Conservation (phyloP, 2,329 filamentous ascomycete species). For the Apiospora rasikravindrae region DNA sequence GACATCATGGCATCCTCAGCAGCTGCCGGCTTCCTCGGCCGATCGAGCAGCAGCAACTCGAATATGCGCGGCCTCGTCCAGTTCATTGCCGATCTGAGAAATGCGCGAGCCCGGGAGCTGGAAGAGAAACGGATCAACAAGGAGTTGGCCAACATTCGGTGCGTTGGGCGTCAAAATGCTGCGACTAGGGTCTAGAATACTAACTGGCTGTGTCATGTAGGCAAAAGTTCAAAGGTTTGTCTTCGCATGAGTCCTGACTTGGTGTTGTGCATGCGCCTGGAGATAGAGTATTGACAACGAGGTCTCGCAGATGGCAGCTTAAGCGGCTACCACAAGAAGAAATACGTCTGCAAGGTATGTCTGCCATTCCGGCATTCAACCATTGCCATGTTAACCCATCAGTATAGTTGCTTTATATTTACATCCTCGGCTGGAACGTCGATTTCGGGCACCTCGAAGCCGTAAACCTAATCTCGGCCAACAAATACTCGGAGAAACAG, state of each 20-base stretch:
- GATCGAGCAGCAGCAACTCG: conserved; percentile 67
- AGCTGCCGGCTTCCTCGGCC: conserved; percentile 66
- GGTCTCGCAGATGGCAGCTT: conserved; percentile 73
- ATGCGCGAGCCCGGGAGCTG: conserved; percentile 90
- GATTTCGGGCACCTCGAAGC: conserved; percentile 98
- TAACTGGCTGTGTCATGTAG: conserved; percentile 43
- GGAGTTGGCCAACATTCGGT: conserved; percentile 95
- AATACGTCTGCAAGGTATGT: conserved; percentile 95
- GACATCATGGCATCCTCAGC: conserved; percentile 59
- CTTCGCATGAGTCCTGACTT: neutral
- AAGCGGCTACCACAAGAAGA: conserved; percentile 98
- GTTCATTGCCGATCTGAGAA: conserved; percentile 96
- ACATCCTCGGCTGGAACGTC: conserved; percentile 98
- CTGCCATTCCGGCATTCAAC: conserved; percentile 22
- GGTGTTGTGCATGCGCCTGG: neutral
- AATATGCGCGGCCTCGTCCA: conserved; percentile 88
- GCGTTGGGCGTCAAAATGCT: conserved; percentile 36
- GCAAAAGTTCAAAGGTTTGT: conserved; percentile 89
- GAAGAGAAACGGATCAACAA: conserved; percentile 99
- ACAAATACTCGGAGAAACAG: conserved; percentile 98
- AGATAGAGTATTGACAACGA: conserved; percentile 18
- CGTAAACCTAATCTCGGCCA: conserved; percentile 95
- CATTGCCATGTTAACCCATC: conserved; percentile 31
- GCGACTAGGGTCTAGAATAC: neutral
- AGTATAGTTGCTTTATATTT: conserved; percentile 87